Percentiles rank a stretch among this genome's conserved stretches.
phyloP scores from a whole-genome alignment of 176 grass and related monocot genomes.

The Panicum miliaceum region DNA sequence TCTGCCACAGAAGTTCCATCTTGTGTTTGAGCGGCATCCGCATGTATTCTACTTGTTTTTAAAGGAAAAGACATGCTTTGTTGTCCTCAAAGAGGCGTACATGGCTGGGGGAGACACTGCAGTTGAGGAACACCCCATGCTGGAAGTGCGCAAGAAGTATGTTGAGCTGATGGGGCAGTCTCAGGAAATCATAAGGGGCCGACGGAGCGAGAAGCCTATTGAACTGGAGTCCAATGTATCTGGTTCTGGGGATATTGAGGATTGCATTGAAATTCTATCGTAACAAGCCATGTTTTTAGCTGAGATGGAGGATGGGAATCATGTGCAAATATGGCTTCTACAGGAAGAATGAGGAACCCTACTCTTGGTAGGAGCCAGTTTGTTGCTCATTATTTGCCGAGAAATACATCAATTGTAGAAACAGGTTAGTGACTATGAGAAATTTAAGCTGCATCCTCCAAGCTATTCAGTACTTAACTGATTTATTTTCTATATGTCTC shows the following conservation, averaged over 20 bases:
- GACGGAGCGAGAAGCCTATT: conserved; percentile 40
- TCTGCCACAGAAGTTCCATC: conserved; percentile 73
- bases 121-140: conserved; percentile 61
- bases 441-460: neutral
- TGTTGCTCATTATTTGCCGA: neutral
- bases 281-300: conserved; percentile 3
- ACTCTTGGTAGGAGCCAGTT: conserved; percentile 7
- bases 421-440: neutral
- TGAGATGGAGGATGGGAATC: neutral
- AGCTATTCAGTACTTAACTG: neutral
- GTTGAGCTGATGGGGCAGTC: conserved; percentile 65
- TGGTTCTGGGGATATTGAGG: conserved; percentile 1
- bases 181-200: conserved; percentile 50
- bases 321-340: conserved; percentile 14
- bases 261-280: conserved; percentile 21
- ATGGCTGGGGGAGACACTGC: conserved; percentile 45
- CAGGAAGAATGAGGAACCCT: neutral
- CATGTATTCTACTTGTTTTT: conserved; percentile 80
- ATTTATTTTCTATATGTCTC: neutral
- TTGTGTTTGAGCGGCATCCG: conserved; percentile 65
- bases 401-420: conserved; percentile 16
- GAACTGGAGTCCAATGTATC: neutral
- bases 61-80: conserved; percentile 83
- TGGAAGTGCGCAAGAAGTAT: conserved; percentile 67
- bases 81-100: conserved; percentile 90